Evolutionary conservation across 352 stramenopile genomes (phyloP).

Genomic region (Phytophthora ohioensis): DNA sequence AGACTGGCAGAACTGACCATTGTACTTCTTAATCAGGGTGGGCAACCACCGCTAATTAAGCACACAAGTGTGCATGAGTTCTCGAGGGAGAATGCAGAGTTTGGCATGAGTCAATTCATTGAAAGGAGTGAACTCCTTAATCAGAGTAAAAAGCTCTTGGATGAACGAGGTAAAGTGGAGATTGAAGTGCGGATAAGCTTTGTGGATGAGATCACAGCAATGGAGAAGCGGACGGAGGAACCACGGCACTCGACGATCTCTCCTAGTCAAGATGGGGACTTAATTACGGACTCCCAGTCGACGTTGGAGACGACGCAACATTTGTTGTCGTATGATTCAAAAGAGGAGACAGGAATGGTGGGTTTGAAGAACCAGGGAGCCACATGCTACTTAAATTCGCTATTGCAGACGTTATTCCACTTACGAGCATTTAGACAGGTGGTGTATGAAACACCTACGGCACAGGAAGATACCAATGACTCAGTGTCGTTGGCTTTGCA

Average conservation of each 20-base stretch:
- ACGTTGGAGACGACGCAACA: slow-evolving; percentile 38
- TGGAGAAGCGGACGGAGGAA: slow-evolving; percentile 32
- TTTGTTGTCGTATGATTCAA: slow-evolving; percentile 72
- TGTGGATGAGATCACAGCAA: slow-evolving; percentile 30
- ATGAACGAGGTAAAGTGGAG: slow-evolving; percentile 52
- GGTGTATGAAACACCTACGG: slow-evolving; percentile 85
- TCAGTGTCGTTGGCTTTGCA: slow-evolving; percentile 87
- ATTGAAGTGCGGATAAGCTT: slow-evolving; percentile 58
- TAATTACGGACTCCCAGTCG: slow-evolving; percentile 2
- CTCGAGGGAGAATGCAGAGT: slow-evolving; percentile 55
- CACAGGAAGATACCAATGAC: slow-evolving; percentile 83
- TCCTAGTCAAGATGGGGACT: slow-evolving; percentile 3
- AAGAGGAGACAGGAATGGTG: slow-evolving; percentile 88
- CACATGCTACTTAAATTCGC: slow-evolving; percentile 95
- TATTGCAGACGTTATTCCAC: slow-evolving; percentile 94
- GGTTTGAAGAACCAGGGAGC: slow-evolving; percentile 91
- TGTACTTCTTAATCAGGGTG: slow-evolving; percentile 47
- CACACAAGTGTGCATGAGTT: slow-evolving; percentile 62
- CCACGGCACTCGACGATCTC: slow-evolving; percentile 13
- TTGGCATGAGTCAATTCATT: slow-evolving; percentile 66
- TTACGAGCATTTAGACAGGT: slow-evolving; percentile 86
- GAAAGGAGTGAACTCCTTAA: slow-evolving; percentile 56
- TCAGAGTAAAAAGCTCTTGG: slow-evolving; percentile 55
- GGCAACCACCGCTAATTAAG: slow-evolving; percentile 36
- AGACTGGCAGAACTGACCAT: slow-evolving; percentile 52